Evolutionary conservation across 257 asterid genomes (phyloP).

Genomic region (Nicotiana tomentosiformis): DNA sequence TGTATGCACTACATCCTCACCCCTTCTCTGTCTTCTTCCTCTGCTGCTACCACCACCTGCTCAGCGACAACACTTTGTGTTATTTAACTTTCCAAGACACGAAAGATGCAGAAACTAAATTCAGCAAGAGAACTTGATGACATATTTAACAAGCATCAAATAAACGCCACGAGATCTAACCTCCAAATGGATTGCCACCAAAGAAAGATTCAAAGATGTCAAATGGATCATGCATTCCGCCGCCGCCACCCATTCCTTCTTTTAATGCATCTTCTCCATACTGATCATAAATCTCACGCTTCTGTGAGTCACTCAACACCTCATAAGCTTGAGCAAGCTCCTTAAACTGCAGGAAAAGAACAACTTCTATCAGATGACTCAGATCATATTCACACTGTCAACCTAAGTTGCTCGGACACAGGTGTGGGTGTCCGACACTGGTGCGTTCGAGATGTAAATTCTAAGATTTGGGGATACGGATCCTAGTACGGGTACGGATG

Average conservation of each 20-base stretch:
- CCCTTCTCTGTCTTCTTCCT: slow-evolving; percentile 66
- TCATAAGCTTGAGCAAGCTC: slow-evolving; percentile 81
- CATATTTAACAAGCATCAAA: not conserved
- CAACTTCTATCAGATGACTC: not conserved
- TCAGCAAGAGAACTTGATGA: not conserved
- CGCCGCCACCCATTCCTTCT: slow-evolving; percentile 65
- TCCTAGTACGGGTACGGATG: no score
- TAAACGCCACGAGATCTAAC: slow-evolving; percentile 11
- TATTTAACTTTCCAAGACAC: not conserved
- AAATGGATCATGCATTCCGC: slow-evolving; percentile 59
- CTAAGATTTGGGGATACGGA: no score
- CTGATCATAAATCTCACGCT: slow-evolving; percentile 68
- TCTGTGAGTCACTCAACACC: slow-evolving; percentile 63
- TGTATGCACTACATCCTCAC: slow-evolving; percentile 67
- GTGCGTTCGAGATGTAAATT: no score
- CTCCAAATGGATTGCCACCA: slow-evolving; percentile 47
- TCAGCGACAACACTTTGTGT: not conserved
- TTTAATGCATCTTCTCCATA: slow-evolving; percentile 79
- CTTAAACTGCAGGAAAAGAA: slow-evolving; percentile 39
- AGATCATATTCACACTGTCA: not conserved
- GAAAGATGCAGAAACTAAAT: not conserved
- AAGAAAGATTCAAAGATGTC: slow-evolving; percentile 70
- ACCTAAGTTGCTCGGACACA: no score
- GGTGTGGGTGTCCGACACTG: no score
- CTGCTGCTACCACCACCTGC: slow-evolving; percentile 59